Percentiles rank a stretch among this genome's conserved stretches.
These are phyloP conservation scores for Sungouiozyma ichnusensis DNA, from an alignment of 805 yeast species.

Conservation along the genomic window DNA sequence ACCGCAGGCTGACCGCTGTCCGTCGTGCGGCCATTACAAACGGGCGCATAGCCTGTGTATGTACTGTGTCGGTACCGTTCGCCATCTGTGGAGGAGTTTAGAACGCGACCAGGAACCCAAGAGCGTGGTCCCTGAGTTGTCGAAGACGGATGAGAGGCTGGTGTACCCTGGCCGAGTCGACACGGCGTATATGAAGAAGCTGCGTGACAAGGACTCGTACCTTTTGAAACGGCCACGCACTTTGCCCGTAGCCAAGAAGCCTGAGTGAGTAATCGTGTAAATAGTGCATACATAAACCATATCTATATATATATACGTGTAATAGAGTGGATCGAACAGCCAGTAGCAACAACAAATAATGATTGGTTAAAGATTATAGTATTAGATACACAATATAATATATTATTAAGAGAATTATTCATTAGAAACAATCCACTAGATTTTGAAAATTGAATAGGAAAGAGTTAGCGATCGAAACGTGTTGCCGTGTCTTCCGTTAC, in stretches of 20 bases:
- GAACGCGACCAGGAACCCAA: conserved; percentile 15
- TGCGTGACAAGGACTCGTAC: conserved; percentile 45
- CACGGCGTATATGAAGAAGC: conserved; percentile 34
- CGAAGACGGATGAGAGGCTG: conserved; percentile 51
- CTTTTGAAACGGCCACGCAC: conserved; percentile 45
- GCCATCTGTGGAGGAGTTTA: conserved; percentile 52
- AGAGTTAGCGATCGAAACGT: not conserved
- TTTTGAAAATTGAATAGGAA: not conserved
- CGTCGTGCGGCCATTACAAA: conserved; percentile 89
- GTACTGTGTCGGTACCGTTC: conserved; percentile 82
- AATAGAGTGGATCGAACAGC: too few species aligned
- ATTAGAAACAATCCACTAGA: not conserved
- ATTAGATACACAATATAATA: not conserved
- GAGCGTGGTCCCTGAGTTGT: conserved; percentile 18
- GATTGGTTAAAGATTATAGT: not conserved
- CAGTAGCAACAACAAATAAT: too few species aligned
- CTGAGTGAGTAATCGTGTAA: not conserved
- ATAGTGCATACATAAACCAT: too few species aligned
- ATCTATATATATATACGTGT: conserved; percentile 1
- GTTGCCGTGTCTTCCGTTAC: too few species aligned
- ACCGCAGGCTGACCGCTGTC: conserved; percentile 82
- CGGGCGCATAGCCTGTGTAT: conserved; percentile 85
- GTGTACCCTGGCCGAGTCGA: conserved; percentile 66
- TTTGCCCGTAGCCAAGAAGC: conserved; percentile 35
- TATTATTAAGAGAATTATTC: not conserved